phyloP scores from a whole-genome alignment of 169 alveolate genomes.

The Eimeria sp. region DNA sequence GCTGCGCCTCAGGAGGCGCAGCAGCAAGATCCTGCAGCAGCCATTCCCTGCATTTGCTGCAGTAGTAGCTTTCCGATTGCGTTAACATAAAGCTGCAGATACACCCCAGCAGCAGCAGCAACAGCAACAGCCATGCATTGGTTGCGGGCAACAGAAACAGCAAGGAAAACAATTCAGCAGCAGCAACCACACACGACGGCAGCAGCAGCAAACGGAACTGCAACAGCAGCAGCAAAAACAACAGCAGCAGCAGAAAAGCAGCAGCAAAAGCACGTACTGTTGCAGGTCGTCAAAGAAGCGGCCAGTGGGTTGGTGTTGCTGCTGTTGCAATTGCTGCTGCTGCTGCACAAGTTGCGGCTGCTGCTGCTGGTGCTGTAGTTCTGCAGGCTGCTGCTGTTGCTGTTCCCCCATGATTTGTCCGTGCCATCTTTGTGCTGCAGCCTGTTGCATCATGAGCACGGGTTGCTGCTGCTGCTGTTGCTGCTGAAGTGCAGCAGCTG shows the following conservation, averaged over 20 bases:
- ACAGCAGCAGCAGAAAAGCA: neutral
- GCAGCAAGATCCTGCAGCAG: slow-evolving; percentile 43
- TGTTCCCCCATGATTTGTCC: slow-evolving; percentile 12
- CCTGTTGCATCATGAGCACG: slow-evolving; percentile 5
- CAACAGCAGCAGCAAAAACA: neutral
- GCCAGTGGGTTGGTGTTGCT: slow-evolving; percentile 41
- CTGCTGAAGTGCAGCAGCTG: slow-evolving; percentile 44
- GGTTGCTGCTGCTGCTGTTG: slow-evolving; percentile 42
- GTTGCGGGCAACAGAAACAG: neutral
- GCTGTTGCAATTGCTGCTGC: too few species aligned
- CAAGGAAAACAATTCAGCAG: slow-evolving; percentile 18
- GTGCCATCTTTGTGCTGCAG: slow-evolving; percentile 34
- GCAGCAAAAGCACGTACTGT: slow-evolving; percentile 34
- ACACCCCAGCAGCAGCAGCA: slow-evolving; percentile 53
- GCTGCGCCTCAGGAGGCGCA: slow-evolving; percentile 24
- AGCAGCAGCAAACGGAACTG: neutral
- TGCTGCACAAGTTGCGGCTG: neutral
- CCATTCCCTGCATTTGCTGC: slow-evolving; percentile 59
- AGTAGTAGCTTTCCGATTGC: slow-evolving; percentile 46
- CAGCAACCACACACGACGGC: neutral
- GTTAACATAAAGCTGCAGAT: slow-evolving; percentile 45
- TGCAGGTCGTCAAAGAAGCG: slow-evolving; percentile 55
- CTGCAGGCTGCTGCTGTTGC: slow-evolving; percentile 20
- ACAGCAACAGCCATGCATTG: slow-evolving; percentile 15
- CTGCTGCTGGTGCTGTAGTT: slow-evolving; percentile 52